Base-by-base conservation (phyloP, 371 early-diverging fungal species). In the Zopfochytrium polystomum region DNA sequence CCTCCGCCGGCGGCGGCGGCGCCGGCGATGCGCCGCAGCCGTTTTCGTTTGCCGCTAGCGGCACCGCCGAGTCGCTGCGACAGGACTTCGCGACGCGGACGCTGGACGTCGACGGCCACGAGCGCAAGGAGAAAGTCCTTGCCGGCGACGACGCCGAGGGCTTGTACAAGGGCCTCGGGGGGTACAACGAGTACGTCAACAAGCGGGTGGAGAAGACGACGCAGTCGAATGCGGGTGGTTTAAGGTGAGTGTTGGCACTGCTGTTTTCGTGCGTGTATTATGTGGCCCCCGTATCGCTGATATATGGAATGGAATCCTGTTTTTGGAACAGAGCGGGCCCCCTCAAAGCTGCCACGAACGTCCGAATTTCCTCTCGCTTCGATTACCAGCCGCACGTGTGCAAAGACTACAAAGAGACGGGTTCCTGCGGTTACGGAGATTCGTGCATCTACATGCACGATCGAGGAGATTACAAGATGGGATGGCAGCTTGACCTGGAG, bases 321-420 rank as follows among this genome's bases (percentile, higher is more conserved):
- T 31, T 43, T 9, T 58, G 15, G 11, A 49, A 31, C 27, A 79
- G 88, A 47, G 87, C 90, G 0, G 96, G 98, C 0, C 96, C 98
- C 2, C 85, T 92, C 53, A 71, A 83, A 18, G 94, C 88, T 1
- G 84, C 91, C 18, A 73, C 90, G 15, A 88, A 93, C 67, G 78
- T 96, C 44, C 83, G 96, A 52, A 87, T 93, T 34, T 57, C 63
- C 27, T 54, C 60, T 6, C 67, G 75, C 6, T 72, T 96, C 61
- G 98, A 98, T 75, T 98, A 96, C 75, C 92, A 93, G 70, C 94
- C 93, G n/a, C 95, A 94, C 62, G 80, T 98, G 30, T 98, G 98
- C 82, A 98, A 98, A 76, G 98, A 98, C 79, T 98, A 95, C 76
- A 96, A 96, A 76, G 88, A 88, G 77, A 81, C 76, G 15, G 76